Evolutionary conservation across 208 protist species (phyloP), one percentile per base, ranked within the genome.

Genomic region (Leishmania tarentolae): DNA sequence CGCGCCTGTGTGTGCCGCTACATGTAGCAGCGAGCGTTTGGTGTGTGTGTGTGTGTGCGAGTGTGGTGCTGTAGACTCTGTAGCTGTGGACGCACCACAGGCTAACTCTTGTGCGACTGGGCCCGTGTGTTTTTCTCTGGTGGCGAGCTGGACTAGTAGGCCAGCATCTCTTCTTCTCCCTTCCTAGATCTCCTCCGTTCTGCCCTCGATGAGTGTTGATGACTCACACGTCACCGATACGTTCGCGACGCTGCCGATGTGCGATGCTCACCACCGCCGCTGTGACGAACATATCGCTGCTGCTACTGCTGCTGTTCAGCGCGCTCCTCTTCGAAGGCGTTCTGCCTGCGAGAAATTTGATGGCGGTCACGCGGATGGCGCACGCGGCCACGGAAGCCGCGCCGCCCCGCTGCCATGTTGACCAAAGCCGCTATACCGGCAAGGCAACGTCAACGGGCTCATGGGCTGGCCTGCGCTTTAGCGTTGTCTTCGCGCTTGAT

Each of bases 391-490:
- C 74, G 40, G 19, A 68, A 46, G 31, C n/a, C 28, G 76, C 79
- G 65, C 61, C 75, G 3, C 74, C 80, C 4, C 84, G 81, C 40
- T 93, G 90, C 77, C 87, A 92, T 71, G 82, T 89, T 24, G 84
- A 89, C 74, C 80, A 75, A 44, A 88, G 90, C 47, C 84, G 84
- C 19, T 82, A 81, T 59, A 47, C 19, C 44, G 84, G 81, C 17
- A 88, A 74, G 9, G 75, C 87, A 40, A 89, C 74, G 7, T 87
- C 85, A n/a, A 81, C 72, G n/a, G 90, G 90, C 24, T 53, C 70
- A 6, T 92, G 88, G 90, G 85, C 87, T 0, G 88, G 83, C n/a
- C 70, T 93, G 42, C 61, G 59, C 31, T 93, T 86, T 71, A 31
- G 89, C 40, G 44, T 93, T 4, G 44, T 70, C n/a, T 92, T 86